Evolutionary conservation across 23 red algal species (phyloP), one percentile per base, ranked within the genome.

Genomic region (Gracilaria vermiculophylla): DNA sequence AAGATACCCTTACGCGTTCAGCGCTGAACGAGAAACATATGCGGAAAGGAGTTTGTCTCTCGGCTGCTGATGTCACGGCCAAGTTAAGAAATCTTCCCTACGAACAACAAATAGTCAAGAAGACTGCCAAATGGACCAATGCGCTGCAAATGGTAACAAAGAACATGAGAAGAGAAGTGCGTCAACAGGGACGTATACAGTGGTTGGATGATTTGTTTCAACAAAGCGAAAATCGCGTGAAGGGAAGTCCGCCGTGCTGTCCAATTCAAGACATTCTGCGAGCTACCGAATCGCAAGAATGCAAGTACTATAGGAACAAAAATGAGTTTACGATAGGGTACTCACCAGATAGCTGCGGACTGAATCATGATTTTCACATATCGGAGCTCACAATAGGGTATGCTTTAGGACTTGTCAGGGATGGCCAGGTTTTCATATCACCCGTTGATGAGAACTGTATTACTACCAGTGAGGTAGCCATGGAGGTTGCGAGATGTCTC

Each of bases 321-420:
- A 96, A 96, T 64, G 94, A 96, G 50, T 96, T 96, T 33, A 96
- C 94, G n/a, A 76, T 96, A 56, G 94, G 94, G 0, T 88, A 52
- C 23, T 80, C 81, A 14, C 80, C 90, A 45, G 64, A 53, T 16
- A n/a, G 28, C 37, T 64, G 73, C 51, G 87, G 74, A 7, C 35
- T 80, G 60, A 29, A 58, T 35, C 73, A 69, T 48, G 53, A 52
- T 15, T 74, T 20, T 80, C 73, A 91, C 87, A 62, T 54, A 45
- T 79, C 54, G 12, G 67, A 53, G 5, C 40, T 79, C 15, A 84
- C 94, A 32, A 62, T 95, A 20, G 94, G 94, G 32, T 95, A 90
- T 76, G 66, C 94, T 27, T 62, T 95, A n/a, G 94, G 94, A 28
- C 77, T 91, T 10, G 80, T 89, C n/a, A 42, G 85, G 42, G 54